Base-by-base conservation (phyloP, 352 stramenopile species). In the Pythium guiyangense region DNA sequence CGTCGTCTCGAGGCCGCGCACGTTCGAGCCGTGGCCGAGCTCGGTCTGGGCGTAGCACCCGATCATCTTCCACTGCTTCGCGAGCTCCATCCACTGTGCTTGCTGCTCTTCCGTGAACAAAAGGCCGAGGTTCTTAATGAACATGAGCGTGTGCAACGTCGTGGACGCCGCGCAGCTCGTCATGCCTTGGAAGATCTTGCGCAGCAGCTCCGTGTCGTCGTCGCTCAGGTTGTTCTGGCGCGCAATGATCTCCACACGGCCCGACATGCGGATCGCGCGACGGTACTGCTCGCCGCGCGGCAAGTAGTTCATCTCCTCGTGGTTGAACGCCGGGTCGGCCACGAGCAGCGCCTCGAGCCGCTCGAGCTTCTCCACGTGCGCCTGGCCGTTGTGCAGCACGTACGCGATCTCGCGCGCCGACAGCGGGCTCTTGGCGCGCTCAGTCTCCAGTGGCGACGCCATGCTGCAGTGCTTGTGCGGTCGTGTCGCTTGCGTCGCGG, bases 31-130 rank as follows among this genome's bases (percentile, higher is more conserved):
- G 69, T 99, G 96, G 29, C 94, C 95, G 2, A 99, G 66, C 66
- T 99, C 96, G 1, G 96, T 99, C 69, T 99, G 96, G 3, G 94
- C 94, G 61, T 98, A 98, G 22, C 82, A 96, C 17, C 94, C 94
- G 4, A 89, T 50, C 49, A 95, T 91, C 54, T 77, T 69, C 69
- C 64, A 90, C 51, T 66, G 77, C 20, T 58, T 67, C 12, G 86
- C 40, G 40, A n/a, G 40, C 40, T 9, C 12, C 17, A 46, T 20
- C 40, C 40, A 46, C 40, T 46, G 15, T 15, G 40, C 14, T 22
- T 46, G 40, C 40, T 46, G 40, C 14, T 46, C 40, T n/a, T 46
- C 40, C 17, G 40, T 46, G 54, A 85, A 84, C 15, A 91, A 60
- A 26, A 85, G 58, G 4, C 54, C 71, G n/a, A 88, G 43, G 56